Evolutionary conservation across 768 basidiomycete genomes (phyloP), one percentile per base, ranked within the genome.

Genomic region (Tremella fuciformis): DNA sequence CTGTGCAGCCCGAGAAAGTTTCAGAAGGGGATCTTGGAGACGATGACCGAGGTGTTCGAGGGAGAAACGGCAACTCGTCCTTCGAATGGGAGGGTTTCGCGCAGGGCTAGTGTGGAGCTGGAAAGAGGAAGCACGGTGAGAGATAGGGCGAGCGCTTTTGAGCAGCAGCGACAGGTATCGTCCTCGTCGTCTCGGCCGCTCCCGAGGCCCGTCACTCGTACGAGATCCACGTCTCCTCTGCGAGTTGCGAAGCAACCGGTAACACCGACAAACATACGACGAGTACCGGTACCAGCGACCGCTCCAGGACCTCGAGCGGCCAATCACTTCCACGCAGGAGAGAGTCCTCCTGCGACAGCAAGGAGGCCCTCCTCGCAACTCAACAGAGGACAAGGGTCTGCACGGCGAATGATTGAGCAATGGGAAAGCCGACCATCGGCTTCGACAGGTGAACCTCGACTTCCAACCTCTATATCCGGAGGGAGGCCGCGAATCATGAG

Each of bases 381-480:
- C 37, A 67, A 54, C 25, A 34, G 70, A 50, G 68, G 71, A 13
- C 52, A 34, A 49, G 71, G 68, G 25, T 69, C 69, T 16, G 64
- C 71, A 0, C 64, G 59, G 51, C 57, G 53, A 41, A 70, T 73
- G 69, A 66, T 73, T 26, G 57, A 70, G 59, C 60, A 69, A 59
- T 73, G 71, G 71, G 71, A 73, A 49, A 66, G 54, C 34, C 39
- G 54, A 16, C 52, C 40, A 39, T 26, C 53, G 40, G 24, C 49
- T 13, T 53, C 58, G 11, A 19, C 46, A 1, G 53, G 51, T 49
- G n/a, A 44, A 21, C 26, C 49, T 39, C 57, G 50, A 44, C 55
- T 60, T n/a, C 39, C 58, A 21, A 46, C 46, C 0, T 37, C 24
- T 11, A 26, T 21, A 2, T 37, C 13, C 3, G 29, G 39, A 16